These are phyloP conservation scores for Populus trichocarpa DNA, from an alignment of 441 rosid genomes.

Conservation along the genomic window DNA sequence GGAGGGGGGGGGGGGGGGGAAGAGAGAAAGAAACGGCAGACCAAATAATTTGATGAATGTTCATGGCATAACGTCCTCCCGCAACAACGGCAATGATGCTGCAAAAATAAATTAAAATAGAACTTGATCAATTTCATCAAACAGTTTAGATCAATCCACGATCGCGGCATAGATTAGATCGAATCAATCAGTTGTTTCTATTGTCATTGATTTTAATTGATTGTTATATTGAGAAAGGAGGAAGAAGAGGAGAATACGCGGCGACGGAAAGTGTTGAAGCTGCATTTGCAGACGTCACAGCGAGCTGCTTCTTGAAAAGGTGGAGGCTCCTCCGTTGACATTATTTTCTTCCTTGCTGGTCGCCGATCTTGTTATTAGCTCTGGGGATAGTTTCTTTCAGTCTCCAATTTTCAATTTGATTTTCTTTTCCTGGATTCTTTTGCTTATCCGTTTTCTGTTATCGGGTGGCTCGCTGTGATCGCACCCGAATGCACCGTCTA, in stretches of 20 bases:
- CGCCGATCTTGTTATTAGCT: conserved; percentile 3
- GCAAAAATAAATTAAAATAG: conserved; percentile 1
- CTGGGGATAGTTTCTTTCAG: not conserved
- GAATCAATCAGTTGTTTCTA: not conserved
- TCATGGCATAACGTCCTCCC: conserved; percentile 71
- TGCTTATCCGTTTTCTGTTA: not conserved
- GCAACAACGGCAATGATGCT: conserved; percentile 66
- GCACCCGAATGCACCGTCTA: not conserved
- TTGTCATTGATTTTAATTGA: not conserved
- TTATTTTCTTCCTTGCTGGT: conserved; percentile 12
- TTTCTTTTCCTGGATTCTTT: not conserved
- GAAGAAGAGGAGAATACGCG: conserved; percentile 34
- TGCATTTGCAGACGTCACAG: conserved; percentile 80
- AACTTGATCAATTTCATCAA: not conserved
- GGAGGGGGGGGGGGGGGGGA: not conserved
- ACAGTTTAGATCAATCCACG: not conserved
- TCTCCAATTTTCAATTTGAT: not conserved
- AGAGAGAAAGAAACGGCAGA: conserved; percentile 12
- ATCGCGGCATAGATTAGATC: not conserved
- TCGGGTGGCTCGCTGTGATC: not conserved
- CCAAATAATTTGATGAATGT: conserved; percentile 78
- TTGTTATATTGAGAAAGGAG: not conserved
- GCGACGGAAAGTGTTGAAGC: conserved; percentile 72
- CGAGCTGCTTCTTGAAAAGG: conserved; percentile 66
- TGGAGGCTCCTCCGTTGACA: conserved; percentile 69